These are phyloP conservation scores for Cairneyella variabilis DNA, from an alignment of 495 filamentous ascomycete genomes.

Conservation along the genomic window DNA sequence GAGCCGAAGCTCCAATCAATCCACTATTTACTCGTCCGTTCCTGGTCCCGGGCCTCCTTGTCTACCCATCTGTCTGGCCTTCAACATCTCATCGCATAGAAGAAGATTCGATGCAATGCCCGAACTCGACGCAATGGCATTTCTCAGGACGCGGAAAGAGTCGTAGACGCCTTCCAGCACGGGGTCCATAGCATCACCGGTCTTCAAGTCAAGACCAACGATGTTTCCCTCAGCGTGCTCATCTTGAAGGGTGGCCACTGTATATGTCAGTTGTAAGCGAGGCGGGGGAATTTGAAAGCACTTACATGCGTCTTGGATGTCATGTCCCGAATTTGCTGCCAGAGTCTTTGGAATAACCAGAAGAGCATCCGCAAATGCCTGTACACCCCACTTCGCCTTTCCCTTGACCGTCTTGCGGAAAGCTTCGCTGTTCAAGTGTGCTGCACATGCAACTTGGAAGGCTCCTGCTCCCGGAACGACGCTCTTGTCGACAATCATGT, in stretches of 20 bases:
- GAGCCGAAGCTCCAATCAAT: conserved; percentile 2
- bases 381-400: conserved; percentile 93
- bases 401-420: conserved; percentile 90
- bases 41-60: conserved; percentile 47
- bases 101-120: conserved; percentile 95
- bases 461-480: conserved; percentile 94
- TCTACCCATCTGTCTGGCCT: conserved; percentile 89
- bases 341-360: conserved; percentile 95
- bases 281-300: conserved; percentile 14
- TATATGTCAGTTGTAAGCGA: conserved; percentile 1
- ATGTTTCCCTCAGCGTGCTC: conserved; percentile 79
- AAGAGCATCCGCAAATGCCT: conserved; percentile 90
- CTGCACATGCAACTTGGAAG: conserved; percentile 91
- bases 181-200: conserved; percentile 95
- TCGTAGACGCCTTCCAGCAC: conserved; percentile 90
- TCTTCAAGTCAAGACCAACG: conserved; percentile 80
- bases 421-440: conserved; percentile 77
- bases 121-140: conserved; percentile 87
- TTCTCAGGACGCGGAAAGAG: conserved; percentile 90
- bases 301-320: conserved; percentile 89
- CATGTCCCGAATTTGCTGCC: conserved; percentile 92
- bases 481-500: conserved; percentile 94
- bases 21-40: conserved; percentile 41
- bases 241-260: conserved; percentile 80
- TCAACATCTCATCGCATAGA: conserved; percentile 94